Evolutionary conservation across 2,329 filamentous ascomycete species (phyloP), one percentile per base, ranked within the genome.

Genomic region (Calonectria pseudoturangicola): DNA sequence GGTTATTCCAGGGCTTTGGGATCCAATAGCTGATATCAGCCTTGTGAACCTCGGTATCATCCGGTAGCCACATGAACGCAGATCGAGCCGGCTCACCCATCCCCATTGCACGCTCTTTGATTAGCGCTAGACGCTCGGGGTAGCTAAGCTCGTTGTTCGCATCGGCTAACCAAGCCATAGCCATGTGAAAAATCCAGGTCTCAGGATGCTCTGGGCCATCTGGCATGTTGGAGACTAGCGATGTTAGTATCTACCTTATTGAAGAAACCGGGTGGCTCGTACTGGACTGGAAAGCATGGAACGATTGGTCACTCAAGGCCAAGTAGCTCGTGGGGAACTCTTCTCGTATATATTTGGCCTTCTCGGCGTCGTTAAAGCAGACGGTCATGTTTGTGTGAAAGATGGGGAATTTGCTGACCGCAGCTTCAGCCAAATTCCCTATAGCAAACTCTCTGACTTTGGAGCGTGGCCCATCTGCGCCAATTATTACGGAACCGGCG

Each of bases 311-410:
- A 67, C 76, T 78, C 1, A 78, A 56, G n/a, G 76, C 76, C 28
- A 78, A 25, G 25, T 77, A 78, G 45, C 76, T 78, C 2, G 76
- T 78, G 1, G 76, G 75, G 36, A 72, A 76, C 3, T 77, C 71
- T 21, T 56, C 62, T 2, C 76, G 64, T n/a, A 78, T 65, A 36
- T 69, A 72, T 27, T 64, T 63, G 7, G 76, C 76, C 58, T 78
- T 78, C n/a, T 77, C 74, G 6, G 75, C 75, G 36, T 78, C 75
- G 3, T 74, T 39, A 54, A 70, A 78, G 56, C 76, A 78, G 33
- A 78, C 76, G 0, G 75, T 78, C 76, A 78, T 78, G 66, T 78
- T 78, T 12, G 76, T 78, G 12, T 78, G 76, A 70, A 78, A 78
- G 41, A 78, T 78, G 58, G 76, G 76, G 21, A 78, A 78, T 54